Percentiles rank a stretch among this genome's conserved stretches.
These are phyloP conservation scores for Themeda triandra DNA, from an alignment of 176 grass and related monocot genomes.

Conservation along the genomic window DNA sequence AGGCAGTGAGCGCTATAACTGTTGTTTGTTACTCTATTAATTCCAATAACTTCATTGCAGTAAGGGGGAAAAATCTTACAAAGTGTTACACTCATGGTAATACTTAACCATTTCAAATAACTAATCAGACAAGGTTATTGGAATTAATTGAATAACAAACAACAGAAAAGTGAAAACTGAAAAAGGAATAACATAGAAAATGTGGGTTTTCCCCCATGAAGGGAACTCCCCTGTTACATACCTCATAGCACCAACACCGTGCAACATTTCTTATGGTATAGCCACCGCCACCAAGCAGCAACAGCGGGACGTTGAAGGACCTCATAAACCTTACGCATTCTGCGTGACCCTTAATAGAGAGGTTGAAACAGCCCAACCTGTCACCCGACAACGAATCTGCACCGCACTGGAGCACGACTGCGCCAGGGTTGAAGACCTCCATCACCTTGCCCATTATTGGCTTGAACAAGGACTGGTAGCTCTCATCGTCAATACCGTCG, in stretches of 20 bases:
- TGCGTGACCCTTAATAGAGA: conserved; percentile 82
- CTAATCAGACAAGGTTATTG: background rate
- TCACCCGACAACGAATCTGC: conserved; percentile 93
- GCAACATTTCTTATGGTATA: conserved; percentile 96
- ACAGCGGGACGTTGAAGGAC: conserved; percentile 85
- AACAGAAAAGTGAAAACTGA: background rate
- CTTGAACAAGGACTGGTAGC: conserved; percentile 92
- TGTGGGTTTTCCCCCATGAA: background rate
- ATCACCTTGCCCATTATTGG: conserved; percentile 91
- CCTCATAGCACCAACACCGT: conserved; percentile 98
- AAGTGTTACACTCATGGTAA: background rate
- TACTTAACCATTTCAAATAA: background rate
- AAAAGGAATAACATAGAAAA: background rate
- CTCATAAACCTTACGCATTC: conserved; percentile 96
- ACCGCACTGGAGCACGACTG: conserved; percentile 88
- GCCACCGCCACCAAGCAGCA: conserved; percentile 84
- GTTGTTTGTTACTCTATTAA: background rate
- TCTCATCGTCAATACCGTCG: conserved; percentile 92
- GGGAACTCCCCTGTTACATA: conserved; percentile 25
- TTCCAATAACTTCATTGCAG: background rate
- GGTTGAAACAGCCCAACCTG: conserved; percentile 86
- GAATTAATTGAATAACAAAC: background rate
- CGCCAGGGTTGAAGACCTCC: conserved; percentile 86
- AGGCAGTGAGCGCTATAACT: background rate
- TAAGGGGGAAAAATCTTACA: background rate